phyloP scores from a whole-genome alignment of 495 filamentous ascomycete species.

The Podospora bellae-mahoneyi region DNA sequence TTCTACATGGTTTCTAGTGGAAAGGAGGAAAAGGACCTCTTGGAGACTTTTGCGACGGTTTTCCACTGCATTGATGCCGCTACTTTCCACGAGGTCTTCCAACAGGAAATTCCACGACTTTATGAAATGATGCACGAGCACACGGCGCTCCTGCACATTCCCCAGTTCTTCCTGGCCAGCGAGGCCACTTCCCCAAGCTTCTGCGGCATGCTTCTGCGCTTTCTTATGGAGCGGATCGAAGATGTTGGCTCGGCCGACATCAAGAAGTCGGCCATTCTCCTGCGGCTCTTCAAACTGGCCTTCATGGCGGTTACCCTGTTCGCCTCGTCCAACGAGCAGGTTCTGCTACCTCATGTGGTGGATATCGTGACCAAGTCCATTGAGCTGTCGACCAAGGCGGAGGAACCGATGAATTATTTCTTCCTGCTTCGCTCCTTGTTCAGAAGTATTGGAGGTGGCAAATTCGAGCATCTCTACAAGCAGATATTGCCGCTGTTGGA shows the following conservation, averaged over 20 bases:
- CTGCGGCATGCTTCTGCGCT: conserved; percentile 94
- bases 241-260: conserved; percentile 90
- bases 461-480: conserved; percentile 97
- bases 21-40: conserved; percentile 94
- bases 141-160: conserved; percentile 86
- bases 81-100: conserved; percentile 97
- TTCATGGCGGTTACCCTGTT: conserved; percentile 99
- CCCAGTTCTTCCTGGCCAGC: conserved; percentile 96
- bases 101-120: conserved; percentile 91
- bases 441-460: conserved; percentile 91
- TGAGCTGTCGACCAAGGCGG: conserved; percentile 88
- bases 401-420: conserved; percentile 99
- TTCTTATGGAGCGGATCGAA: conserved; percentile 92
- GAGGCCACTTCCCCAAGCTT: conserved; percentile 97
- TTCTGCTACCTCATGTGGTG: conserved; percentile 89
- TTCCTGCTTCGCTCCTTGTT: conserved; percentile 88
- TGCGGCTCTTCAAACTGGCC: conserved; percentile 95
- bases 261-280: conserved; percentile 82
- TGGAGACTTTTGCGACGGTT: conserved; percentile 96
- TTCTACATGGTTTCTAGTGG: conserved; percentile 87
- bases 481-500: conserved; percentile 93
- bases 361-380: conserved; percentile 96
- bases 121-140: conserved; percentile 99
- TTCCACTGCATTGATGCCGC: conserved; percentile 99
- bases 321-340: conserved; percentile 88